Percentiles rank a stretch among this genome's conserved stretches.
Evolutionary conservation across 2,329 filamentous ascomycete species (phyloP).

Genomic region (Fusarium sp.): DNA sequence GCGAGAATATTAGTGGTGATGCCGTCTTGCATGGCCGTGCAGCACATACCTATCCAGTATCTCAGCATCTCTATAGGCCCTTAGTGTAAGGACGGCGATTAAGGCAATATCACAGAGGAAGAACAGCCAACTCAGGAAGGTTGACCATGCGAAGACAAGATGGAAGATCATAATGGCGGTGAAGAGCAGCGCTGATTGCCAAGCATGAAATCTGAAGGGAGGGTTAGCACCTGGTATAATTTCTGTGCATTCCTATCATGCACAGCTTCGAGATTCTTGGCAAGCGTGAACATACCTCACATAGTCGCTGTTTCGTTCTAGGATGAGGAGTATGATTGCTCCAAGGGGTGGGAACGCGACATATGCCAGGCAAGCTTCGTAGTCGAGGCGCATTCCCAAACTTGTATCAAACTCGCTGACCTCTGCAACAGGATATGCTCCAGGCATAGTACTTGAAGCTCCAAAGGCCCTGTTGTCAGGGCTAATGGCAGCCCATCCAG

Average conservation of each 20-base stretch:
- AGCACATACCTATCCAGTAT: constrained; percentile 68
- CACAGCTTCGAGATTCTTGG: neutral
- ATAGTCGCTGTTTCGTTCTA: constrained; percentile 97
- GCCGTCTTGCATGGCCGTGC: neutral
- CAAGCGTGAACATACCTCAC: constrained; percentile 74
- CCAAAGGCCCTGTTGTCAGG: constrained; percentile 39
- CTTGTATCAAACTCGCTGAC: constrained; percentile 92
- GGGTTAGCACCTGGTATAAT: constrained; percentile 13
- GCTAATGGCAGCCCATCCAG: constrained; percentile 42
- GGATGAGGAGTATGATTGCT: constrained; percentile 82
- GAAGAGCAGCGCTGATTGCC: constrained; percentile 91
- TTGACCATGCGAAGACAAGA: constrained; percentile 87
- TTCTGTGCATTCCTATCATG: neutral
- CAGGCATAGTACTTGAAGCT: constrained; percentile 46
- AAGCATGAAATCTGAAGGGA: constrained; percentile 86
- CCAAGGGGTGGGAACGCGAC: constrained; percentile 86
- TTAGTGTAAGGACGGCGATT: constrained; percentile 80
- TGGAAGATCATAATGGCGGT: constrained; percentile 81
- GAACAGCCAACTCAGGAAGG: constrained; percentile 84
- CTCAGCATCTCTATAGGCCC: constrained; percentile 86
- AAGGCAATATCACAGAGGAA: constrained; percentile 80
- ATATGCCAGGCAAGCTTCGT: constrained; percentile 93
- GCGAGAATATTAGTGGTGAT: constrained; percentile 6
- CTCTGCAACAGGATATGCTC: constrained; percentile 58
- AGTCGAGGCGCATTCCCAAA: constrained; percentile 85